Percentiles rank a stretch among this genome's conserved stretches.
Conservation (phyloP, 2,329 filamentous ascomycete genomes). For the Ascochyta rabiei region DNA sequence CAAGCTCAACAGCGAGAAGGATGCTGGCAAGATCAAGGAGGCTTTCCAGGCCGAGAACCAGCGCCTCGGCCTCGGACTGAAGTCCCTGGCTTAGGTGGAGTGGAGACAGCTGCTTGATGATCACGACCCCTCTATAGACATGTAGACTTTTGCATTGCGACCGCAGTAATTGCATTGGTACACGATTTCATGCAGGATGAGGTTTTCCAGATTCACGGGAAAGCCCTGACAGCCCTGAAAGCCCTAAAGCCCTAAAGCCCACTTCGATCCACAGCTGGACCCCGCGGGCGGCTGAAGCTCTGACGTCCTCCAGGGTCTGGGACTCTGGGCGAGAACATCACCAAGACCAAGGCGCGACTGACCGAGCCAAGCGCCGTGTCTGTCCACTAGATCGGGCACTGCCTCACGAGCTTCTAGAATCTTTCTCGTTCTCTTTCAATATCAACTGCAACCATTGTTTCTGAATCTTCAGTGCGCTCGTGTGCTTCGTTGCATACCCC, state of each 20-base stretch:
- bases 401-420: constrained; percentile 3
- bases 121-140: constrained; percentile 21
- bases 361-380: constrained; percentile 33
- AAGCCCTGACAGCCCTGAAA: no score
- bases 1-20: constrained; percentile 79
- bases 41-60: constrained; percentile 80
- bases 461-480: neutral
- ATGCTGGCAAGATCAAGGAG: constrained; percentile 81
- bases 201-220: constrained; percentile 2
- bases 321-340: constrained; percentile 1
- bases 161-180: constrained; percentile 1
- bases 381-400: constrained; percentile 22
- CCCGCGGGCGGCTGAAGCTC: constrained; percentile 11
- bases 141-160: constrained; percentile 22
- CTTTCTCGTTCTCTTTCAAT: neutral
- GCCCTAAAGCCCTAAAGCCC: no score
- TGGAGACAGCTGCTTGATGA: constrained; percentile 2
- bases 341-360: constrained; percentile 14
- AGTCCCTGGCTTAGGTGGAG: constrained; percentile 57
- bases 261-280: neutral
- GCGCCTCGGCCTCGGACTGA: constrained; percentile 77
- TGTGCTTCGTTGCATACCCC: constrained; percentile 7
- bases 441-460: constrained; percentile 1
- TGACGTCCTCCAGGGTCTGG: constrained; percentile 8
- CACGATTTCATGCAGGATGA: neutral